Conservation (phyloP, 2,329 filamentous ascomycete species). For the Alternaria burnsii region DNA sequence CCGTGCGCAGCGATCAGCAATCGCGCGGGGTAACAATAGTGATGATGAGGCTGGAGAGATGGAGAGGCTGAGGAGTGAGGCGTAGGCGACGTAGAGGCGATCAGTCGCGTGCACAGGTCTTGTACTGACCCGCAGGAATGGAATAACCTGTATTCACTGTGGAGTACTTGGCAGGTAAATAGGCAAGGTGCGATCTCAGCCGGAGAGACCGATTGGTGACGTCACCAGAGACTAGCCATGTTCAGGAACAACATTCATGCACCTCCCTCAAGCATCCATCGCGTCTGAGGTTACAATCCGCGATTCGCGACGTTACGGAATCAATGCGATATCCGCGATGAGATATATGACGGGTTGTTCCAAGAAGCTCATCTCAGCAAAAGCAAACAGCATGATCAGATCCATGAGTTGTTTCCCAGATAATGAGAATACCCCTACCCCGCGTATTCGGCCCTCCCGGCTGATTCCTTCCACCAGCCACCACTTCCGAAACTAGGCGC, state of each 20-base stretch:
- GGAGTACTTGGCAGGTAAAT: constrained; percentile 17
- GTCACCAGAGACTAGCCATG: constrained; percentile 10
- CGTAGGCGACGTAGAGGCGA: constrained; percentile 22
- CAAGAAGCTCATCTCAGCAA: neutral
- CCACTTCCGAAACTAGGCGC: constrained; percentile 1
- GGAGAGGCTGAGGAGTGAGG: constrained; percentile 33
- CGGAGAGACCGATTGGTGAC: constrained; percentile 20
- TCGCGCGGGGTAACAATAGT: constrained; percentile 12
- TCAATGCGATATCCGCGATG: neutral
- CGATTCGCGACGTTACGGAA: neutral
- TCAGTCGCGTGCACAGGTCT: constrained; percentile 27
- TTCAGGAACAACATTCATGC: constrained; percentile 2
- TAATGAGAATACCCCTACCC: neutral
- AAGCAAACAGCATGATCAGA: neutral
- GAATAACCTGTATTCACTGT: constrained; percentile 38
- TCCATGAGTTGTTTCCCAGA: neutral
- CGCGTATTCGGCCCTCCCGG: neutral
- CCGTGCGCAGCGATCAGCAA: constrained; percentile 23
- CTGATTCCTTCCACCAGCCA: neutral
- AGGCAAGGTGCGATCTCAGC: constrained; percentile 13
- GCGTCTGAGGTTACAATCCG: neutral
- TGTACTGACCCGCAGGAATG: constrained; percentile 24
- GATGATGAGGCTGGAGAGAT: constrained; percentile 2
- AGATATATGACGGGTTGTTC: neutral
- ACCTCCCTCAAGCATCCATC: constrained; percentile 6